Evolutionary conservation across 2,329 filamentous ascomycete species (phyloP).

Genomic region (Teratosphaeria nubilosa): DNA sequence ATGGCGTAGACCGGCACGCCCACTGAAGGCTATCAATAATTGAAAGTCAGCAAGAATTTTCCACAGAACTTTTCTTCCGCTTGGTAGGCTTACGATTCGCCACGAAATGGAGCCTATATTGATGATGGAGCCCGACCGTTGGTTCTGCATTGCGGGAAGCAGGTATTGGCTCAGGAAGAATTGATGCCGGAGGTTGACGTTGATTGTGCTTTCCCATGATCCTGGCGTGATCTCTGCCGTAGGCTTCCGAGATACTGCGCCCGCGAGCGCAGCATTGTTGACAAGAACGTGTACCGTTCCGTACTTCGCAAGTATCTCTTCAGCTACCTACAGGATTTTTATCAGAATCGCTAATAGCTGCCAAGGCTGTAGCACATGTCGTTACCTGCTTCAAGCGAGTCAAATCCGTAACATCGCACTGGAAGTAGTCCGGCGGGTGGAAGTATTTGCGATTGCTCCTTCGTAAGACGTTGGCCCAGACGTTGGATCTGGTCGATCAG

Average conservation of each 20-base stretch:
- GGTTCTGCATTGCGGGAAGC: conserved; percentile 47
- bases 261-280: conserved; percentile 51
- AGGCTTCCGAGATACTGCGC: conserved; percentile 48
- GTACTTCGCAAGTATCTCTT: conserved; percentile 31
- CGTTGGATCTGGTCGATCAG: not conserved
- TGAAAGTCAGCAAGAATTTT: not conserved
- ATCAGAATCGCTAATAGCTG: not conserved
- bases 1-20: conserved; percentile 20
- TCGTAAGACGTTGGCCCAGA: not conserved
- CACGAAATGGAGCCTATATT: conserved; percentile 35
- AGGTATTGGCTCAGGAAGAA: conserved; percentile 52
- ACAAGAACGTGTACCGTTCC: conserved; percentile 48
- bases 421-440: conserved; percentile 17
- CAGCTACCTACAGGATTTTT: not conserved
- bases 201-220: conserved; percentile 48
- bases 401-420: conserved; percentile 43
- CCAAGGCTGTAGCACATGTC: not conserved
- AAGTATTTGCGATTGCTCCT: not conserved
- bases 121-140: conserved; percentile 49
- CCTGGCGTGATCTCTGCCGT: conserved; percentile 55
- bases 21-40: conserved; percentile 6
- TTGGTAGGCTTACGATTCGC: conserved; percentile 4
- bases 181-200: conserved; percentile 57
- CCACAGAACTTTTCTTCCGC: not conserved
- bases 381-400: conserved; percentile 42